phyloP scores from a whole-genome alignment of 2,329 filamentous ascomycete genomes.

The Fusarium goolgardi region DNA sequence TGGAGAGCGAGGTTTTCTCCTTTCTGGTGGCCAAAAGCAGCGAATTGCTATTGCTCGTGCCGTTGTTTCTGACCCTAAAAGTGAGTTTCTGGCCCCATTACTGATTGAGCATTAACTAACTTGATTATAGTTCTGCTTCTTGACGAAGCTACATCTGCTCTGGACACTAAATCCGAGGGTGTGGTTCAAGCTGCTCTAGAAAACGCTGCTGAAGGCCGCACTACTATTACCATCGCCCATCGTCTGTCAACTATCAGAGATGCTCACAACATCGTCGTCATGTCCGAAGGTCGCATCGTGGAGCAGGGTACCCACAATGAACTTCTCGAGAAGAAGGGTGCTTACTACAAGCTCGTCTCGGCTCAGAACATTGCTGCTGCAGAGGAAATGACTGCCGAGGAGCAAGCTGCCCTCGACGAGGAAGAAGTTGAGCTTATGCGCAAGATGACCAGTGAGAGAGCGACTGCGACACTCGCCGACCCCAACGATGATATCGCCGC shows the following conservation, averaged over 20 bases:
- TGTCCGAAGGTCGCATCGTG: constrained; percentile 84
- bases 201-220: constrained; percentile 84
- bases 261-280: constrained; percentile 96
- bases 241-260: constrained; percentile 93
- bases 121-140: constrained; percentile 75
- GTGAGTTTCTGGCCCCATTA: constrained; percentile 50
- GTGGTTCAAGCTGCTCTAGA: constrained; percentile 94
- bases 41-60: constrained; percentile 94
- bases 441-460: constrained; percentile 57
- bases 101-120: constrained; percentile 17
- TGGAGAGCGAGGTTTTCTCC: constrained; percentile 91
- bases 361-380: constrained; percentile 83
- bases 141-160: constrained; percentile 92
- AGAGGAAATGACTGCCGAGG: constrained; percentile 64
- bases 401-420: constrained; percentile 62
- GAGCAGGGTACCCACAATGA: constrained; percentile 92
- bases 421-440: constrained; percentile 64
- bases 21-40: constrained; percentile 96
- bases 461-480: constrained; percentile 61
- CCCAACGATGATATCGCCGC: constrained; percentile 71
- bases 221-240: constrained; percentile 96
- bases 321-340: constrained; percentile 74
- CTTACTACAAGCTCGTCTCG: constrained; percentile 87
- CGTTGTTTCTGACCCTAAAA: constrained; percentile 89
- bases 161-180: constrained; percentile 95